Evolutionary conservation across 768 basidiomycete species (phyloP).

Genomic region (Fomitopsis pulvina): DNA sequence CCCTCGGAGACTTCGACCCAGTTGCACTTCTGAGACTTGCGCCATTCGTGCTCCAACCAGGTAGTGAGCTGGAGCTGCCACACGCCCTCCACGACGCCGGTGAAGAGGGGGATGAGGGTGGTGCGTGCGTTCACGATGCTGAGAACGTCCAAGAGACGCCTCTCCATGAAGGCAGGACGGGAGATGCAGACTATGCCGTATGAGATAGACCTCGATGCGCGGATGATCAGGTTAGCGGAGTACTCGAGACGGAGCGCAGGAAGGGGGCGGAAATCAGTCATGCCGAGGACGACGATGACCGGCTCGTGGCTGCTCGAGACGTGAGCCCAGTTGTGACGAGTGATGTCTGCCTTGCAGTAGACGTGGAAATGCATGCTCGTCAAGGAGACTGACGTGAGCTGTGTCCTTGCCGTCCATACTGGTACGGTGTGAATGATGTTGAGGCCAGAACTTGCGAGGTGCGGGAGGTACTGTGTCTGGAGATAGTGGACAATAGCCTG

Average conservation of each 20-base stretch:
- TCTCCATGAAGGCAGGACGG: slow-evolving; percentile 21
- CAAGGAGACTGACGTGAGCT: slow-evolving; percentile 2
- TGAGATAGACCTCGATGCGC: slow-evolving; percentile 14
- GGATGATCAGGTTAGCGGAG: slow-evolving; percentile 18
- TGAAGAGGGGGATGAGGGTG: slow-evolving; percentile 21
- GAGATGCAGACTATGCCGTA: slow-evolving; percentile 22
- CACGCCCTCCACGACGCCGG: slow-evolving; percentile 15
- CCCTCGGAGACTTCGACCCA: slow-evolving; percentile 12
- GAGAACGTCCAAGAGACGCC: slow-evolving; percentile 20
- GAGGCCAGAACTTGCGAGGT: slow-evolving; percentile 13
- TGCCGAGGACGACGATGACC: slow-evolving; percentile 21
- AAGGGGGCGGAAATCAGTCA: slow-evolving; percentile 14
- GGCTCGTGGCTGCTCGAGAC: slow-evolving; percentile 13
- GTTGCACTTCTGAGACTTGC: slow-evolving; percentile 15
- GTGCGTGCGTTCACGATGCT: slow-evolving; percentile 21
- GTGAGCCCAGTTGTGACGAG: slow-evolving; percentile 16
- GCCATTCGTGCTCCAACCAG: slow-evolving; percentile 19
- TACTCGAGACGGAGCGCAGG: slow-evolving; percentile 14
- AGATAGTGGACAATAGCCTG: slow-evolving; percentile 20
- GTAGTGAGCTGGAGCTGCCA: slow-evolving; percentile 20
- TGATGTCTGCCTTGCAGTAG: slow-evolving; percentile 16
- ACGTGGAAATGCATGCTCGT: slow-evolving; percentile 18
- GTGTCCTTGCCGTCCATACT: slow-evolving; percentile 9
- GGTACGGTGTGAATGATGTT: slow-evolving; percentile 23
- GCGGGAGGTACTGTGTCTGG: slow-evolving; percentile 19